phyloP scores from a whole-genome alignment of 495 filamentous ascomycete genomes.

The Pseudomonodictys pantanalensis region DNA sequence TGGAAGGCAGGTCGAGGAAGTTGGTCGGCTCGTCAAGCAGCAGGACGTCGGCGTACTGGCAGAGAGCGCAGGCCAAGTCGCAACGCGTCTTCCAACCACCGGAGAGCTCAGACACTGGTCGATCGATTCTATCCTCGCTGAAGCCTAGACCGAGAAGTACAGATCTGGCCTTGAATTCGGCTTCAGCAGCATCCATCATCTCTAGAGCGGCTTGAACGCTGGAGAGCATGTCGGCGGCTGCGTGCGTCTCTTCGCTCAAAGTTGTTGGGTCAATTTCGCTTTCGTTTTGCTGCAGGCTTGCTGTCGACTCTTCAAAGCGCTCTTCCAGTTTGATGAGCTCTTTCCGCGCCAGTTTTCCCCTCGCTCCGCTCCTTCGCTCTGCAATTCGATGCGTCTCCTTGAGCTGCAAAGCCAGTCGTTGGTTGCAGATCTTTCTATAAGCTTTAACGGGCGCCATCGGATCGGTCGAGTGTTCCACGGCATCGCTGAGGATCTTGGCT shows the following conservation, averaged over 20 bases:
- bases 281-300: constrained; percentile 29
- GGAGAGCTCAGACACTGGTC: constrained; percentile 61
- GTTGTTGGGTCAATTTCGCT: constrained; percentile 25
- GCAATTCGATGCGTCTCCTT: constrained; percentile 70
- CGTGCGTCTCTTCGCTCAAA: constrained; percentile 32
- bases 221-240: constrained; percentile 35
- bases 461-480: constrained; percentile 48
- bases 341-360: constrained; percentile 71
- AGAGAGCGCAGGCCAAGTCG: constrained; percentile 62
- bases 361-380: constrained; percentile 65
- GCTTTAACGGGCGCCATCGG: constrained; percentile 56
- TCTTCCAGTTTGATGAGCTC: constrained; percentile 63
- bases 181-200: constrained; percentile 34
- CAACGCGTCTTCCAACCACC: constrained; percentile 79
- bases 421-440: constrained; percentile 57
- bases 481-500: constrained; percentile 51
- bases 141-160: constrained; percentile 64
- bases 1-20: constrained; percentile 75
- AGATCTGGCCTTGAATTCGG: constrained; percentile 35
- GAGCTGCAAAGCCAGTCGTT: constrained; percentile 57
- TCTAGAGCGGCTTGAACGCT: constrained; percentile 31
- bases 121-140: constrained; percentile 54
- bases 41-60: constrained; percentile 71
- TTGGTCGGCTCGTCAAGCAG: constrained; percentile 88
- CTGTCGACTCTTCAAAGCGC: constrained; percentile 53